Evolutionary conservation across 2,329 filamentous ascomycete species (phyloP).

Genomic region (Trichoderma asperellum): DNA sequence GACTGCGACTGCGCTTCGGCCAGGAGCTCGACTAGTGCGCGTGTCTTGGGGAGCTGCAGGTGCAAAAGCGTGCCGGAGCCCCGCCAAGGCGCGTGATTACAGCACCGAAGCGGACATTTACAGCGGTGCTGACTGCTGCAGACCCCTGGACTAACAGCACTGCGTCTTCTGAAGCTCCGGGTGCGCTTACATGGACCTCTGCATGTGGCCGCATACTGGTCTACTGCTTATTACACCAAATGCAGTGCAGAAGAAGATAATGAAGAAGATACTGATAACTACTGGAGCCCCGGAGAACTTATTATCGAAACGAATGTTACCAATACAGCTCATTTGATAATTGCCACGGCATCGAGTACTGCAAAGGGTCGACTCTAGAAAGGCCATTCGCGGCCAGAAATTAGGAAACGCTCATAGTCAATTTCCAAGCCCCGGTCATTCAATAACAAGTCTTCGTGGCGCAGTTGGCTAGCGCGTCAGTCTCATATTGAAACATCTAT

Average conservation of each 20-base stretch:
- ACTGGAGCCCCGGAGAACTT: background rate
- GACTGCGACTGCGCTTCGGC: background rate
- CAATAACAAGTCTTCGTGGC: slow-evolving; percentile 35
- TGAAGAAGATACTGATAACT: background rate
- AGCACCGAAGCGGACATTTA: background rate
- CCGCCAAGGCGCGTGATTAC: slow-evolving; percentile 25
- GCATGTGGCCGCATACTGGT: background rate
- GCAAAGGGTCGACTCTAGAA: no score
- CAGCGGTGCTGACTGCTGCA: background rate
- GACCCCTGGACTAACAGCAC: background rate
- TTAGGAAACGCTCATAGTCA: background rate
- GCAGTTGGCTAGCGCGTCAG: slow-evolving; percentile 38
- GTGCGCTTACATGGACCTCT: background rate
- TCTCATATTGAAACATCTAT: slow-evolving; percentile 31
- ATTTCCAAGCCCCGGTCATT: no score
- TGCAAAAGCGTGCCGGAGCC: slow-evolving; percentile 15
- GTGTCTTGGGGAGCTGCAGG: slow-evolving; percentile 19
- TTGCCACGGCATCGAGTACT: no score
- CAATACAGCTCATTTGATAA: no score
- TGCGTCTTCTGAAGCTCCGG: background rate
- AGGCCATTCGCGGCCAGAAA: background rate
- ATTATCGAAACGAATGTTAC: background rate
- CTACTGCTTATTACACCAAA: background rate
- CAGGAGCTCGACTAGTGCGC: background rate
- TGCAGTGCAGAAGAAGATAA: background rate